Evolutionary conservation across 306 rosid genomes (phyloP).

Genomic region (Inga oerstediana): DNA sequence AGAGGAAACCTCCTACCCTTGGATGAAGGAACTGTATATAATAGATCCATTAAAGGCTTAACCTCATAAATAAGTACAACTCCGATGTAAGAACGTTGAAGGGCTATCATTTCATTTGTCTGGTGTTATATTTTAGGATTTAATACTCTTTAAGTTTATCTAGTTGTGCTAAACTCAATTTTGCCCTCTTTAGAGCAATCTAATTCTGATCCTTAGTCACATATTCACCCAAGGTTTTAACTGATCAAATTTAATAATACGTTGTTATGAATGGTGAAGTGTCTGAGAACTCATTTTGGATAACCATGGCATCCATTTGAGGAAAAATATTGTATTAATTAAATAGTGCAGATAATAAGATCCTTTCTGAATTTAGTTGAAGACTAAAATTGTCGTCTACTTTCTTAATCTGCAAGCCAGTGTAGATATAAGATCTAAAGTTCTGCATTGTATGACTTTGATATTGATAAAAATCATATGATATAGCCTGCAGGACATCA

Average conservation of each 20-base stretch:
- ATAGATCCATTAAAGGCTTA: slow-evolving; percentile 24
- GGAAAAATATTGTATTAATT: not conserved
- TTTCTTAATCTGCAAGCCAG: not conserved
- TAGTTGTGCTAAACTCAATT: not conserved
- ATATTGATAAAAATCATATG: no score
- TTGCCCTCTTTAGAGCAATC: not conserved
- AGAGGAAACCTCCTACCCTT: slow-evolving; percentile 22
- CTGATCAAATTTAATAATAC: not conserved
- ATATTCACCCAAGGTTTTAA: not conserved
- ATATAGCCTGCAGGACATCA: no score
- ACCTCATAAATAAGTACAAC: slow-evolving; percentile 23
- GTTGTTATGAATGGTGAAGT: not conserved
- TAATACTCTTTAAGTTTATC: not conserved
- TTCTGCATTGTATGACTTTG: no score
- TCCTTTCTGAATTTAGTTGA: not conserved
- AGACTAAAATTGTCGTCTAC: no score
- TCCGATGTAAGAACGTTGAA: slow-evolving; percentile 27
- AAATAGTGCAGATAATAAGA: not conserved
- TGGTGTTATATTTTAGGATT: not conserved
- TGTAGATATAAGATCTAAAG: not conserved
- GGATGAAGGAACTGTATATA: slow-evolving; percentile 4
- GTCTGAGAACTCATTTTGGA: not conserved
- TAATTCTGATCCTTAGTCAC: not conserved
- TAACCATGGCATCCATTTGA: not conserved
- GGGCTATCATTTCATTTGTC: not conserved